These are phyloP conservation scores for Coemansia erecta DNA, from an alignment of 192 early-diverging fungal genomes.

Conservation along the genomic window DNA sequence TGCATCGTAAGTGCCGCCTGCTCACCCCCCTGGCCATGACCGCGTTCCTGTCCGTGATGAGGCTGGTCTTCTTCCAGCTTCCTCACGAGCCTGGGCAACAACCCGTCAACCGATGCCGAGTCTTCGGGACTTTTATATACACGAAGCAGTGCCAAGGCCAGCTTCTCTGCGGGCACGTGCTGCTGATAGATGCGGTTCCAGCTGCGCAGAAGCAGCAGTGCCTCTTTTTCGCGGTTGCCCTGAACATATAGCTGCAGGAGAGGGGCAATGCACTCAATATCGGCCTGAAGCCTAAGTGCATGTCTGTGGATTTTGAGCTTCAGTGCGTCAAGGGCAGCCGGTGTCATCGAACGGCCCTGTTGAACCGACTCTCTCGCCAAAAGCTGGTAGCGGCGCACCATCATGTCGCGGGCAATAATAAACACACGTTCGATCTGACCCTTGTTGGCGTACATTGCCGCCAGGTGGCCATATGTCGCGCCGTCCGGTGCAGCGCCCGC, in stretches of 20 bases:
- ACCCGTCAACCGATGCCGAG: conserved; percentile 3
- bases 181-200: conserved; percentile 36
- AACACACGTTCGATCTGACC: conserved; percentile 36
- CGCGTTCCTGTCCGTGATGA: not conserved
- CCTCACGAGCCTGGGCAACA: conserved; percentile 12
- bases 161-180: conserved; percentile 36
- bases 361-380: conserved; percentile 10
- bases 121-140: conserved; percentile 39
- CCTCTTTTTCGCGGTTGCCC: conserved; percentile 22
- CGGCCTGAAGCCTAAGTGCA: conserved; percentile 20
- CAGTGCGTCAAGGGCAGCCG: conserved; percentile 10
- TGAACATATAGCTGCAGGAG: conserved; percentile 43
- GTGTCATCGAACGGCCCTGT: conserved; percentile 2
- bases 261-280: conserved; percentile 45
- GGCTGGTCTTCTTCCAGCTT: conserved; percentile 5
- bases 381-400: conserved; percentile 19
- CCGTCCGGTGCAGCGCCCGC: conserved; percentile 33
- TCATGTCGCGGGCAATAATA: conserved; percentile 32
- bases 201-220: conserved; percentile 35
- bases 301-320: conserved; percentile 13
- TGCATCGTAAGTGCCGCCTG: not conserved
- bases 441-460: conserved; percentile 35
- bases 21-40: not conserved
- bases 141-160: conserved; percentile 35
- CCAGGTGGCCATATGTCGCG: conserved; percentile 38